Evolutionary conservation across 1,284 basidiomycete species (phyloP), one percentile per base, ranked within the genome.

Genomic region (Rhodotorula sp.): DNA sequence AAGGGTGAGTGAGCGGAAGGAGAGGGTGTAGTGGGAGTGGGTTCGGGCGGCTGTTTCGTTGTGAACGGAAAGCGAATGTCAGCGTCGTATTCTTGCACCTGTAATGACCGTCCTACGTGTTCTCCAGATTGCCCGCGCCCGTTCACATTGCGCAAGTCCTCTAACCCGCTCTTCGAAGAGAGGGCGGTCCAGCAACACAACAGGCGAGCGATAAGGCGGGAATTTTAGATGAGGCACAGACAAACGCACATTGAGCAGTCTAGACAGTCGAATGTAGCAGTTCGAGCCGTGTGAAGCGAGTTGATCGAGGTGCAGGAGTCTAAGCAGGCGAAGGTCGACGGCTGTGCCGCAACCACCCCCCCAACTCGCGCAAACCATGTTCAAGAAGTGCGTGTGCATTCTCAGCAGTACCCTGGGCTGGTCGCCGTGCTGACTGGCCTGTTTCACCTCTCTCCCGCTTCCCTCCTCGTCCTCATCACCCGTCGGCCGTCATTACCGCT

Each of bases 341-440:
- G 40, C 10, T n/a, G 24, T 18, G 3, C 44, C 28, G 26, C 44
- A 11, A 26, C 24, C 15, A 4, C 20, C 44, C 1, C 16, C 1
- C 28, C 58, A 2, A 31, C 37, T 15, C 59, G 28, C 24, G 22
- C 30, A 64, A 15, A 34, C 16, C 63, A 80, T 80, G 80, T 80
- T 80, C 74, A 80, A 80, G 57, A 80, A 80, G 80, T 80, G 51
- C 54, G 76, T 34, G 24, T 18, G 37, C 53, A 15, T 30, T 26
- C 48, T 18, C 15, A 28, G 22, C 24, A 1, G 9, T 15, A 34
- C 37, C 4, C 8, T 22, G 3, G 16, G 24, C 40, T 24, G 11
- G 26, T 9, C 34, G 20, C 22, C 37, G 22, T 22, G 13, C 59
- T 37, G 22, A 50, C 30, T 61, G 22, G 28, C 55, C 54, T 22